Conservation (phyloP, 176 grass and related monocot genomes). For the Eleusine indica region DNA sequence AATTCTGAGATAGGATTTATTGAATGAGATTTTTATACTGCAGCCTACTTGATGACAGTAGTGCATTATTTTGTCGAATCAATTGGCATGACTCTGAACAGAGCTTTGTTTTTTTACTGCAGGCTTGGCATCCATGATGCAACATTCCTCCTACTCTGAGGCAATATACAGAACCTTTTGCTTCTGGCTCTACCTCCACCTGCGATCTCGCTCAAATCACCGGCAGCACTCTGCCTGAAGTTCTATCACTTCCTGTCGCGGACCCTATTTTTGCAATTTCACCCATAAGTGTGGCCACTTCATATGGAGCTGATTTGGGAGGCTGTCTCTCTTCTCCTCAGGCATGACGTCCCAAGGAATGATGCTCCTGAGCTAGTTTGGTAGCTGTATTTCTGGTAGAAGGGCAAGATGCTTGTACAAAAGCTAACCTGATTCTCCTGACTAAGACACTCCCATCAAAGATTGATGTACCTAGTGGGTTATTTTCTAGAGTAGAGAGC, state of each 20-base stretch:
- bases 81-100: constrained; percentile 3
- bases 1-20: constrained; percentile 12
- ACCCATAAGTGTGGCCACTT: constrained; percentile 4
- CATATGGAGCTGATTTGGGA: constrained; percentile 48
- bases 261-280: constrained; percentile 1
- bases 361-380: constrained; percentile 40
- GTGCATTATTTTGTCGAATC: not conserved
- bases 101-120: constrained; percentile 26
- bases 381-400: constrained; percentile 28
- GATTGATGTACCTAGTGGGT: constrained; percentile 19
- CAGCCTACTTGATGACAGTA: not conserved
- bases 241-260: not conserved
- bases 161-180: not conserved
- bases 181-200: not conserved
- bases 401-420: constrained; percentile 35
- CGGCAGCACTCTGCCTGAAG: not conserved
- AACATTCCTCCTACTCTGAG: not conserved
- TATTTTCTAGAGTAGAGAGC: not conserved
- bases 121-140: constrained; percentile 39
- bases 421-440: constrained; percentile 45
- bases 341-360: constrained; percentile 34
- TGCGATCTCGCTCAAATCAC: not conserved
- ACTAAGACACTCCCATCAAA: constrained; percentile 13
- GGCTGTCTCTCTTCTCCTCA: not conserved
- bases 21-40: not conserved